Conservation (phyloP, 257 asterid species). For the Nicotiana obtusifolia region DNA sequence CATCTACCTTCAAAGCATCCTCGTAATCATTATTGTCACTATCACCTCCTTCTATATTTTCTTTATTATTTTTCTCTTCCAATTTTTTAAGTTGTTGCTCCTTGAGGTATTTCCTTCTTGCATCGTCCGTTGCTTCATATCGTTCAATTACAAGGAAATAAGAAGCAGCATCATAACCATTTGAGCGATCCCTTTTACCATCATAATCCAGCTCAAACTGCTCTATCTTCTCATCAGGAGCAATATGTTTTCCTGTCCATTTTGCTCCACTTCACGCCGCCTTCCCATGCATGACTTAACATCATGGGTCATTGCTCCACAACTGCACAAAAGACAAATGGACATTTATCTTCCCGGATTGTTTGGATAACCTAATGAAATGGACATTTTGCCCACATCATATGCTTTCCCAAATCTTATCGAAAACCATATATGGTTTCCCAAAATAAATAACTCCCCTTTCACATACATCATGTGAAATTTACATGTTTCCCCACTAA, state of each 20-base stretch:
- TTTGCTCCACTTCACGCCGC: slow-evolving; percentile 74
- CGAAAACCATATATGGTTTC: not conserved
- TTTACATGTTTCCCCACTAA: not conserved
- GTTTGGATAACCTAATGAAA: not conserved
- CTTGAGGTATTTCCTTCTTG: slow-evolving; percentile 71
- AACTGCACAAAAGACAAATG: slow-evolving; percentile 48
- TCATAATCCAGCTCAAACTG: slow-evolving; percentile 84
- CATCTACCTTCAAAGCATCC: slow-evolving; percentile 67
- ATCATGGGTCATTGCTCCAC: slow-evolving; percentile 83
- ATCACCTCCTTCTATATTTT: slow-evolving; percentile 44
- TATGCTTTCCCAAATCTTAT: not conserved
- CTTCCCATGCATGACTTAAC: slow-evolving; percentile 72
- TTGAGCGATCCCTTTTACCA: slow-evolving; percentile 91
- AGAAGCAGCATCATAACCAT: slow-evolving; percentile 81
- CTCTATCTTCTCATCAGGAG: slow-evolving; percentile 91
- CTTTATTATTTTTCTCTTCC: slow-evolving; percentile 70
- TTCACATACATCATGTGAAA: not conserved
- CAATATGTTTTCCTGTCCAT: slow-evolving; percentile 60
- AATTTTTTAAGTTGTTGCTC: slow-evolving; percentile 77
- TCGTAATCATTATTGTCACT: slow-evolving; percentile 82
- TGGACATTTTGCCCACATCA: not conserved
- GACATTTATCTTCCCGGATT: not conserved
- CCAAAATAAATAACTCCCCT: not conserved
- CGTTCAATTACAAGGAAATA: slow-evolving; percentile 56
- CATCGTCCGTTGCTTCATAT: slow-evolving; percentile 85